Base-by-base conservation (phyloP, 2,329 filamentous ascomycete species). In the Pyrenophora teres region DNA sequence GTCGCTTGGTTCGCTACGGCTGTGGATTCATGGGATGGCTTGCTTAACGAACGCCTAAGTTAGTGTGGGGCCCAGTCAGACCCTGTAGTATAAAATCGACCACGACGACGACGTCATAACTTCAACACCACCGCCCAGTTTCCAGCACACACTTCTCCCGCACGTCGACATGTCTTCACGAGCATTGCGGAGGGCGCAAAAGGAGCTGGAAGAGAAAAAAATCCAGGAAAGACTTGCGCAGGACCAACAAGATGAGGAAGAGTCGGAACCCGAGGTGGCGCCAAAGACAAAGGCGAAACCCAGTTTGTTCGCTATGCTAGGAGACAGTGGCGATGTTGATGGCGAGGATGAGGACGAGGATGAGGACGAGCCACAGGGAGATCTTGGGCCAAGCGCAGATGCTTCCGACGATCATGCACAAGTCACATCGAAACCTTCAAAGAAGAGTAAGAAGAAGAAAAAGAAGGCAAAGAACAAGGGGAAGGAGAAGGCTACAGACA, bases 141-240 rank as follows among this genome's bases (percentile, higher is more conserved):
- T 52, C 56, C 32, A 21, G 18, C 21, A n/a, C 12, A 21, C 16
- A 42, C 31, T 40, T 30, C 8, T 30, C 10, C 9, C 27, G 39
- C 13, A 13, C 39, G 25, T 5, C 39, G 60, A 41, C 33, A 88
- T 88, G 85, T 87, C 85, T 37, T 84, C 84, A 15, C 81, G 86
- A 59, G 85, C 85, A n/a, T 73, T 88, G 46, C 80, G 85, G 21
- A 85, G 85, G 67, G 78, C 85, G 48, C 84, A 87, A 67, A 80
- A 80, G 57, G 82, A 86, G 75, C 80, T 80, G 52, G 84, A 85
- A 65, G 80, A 83, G 68, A 79, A 80, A 64, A 77, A 80, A 58
- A 77, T 79, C 57, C 73, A 79, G 23, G 65, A 73, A 41, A 62
- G 63, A 56, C 65, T 74, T 12, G 69, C 72, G 40, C 69, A 76